Base-by-base conservation (phyloP, 2,329 filamentous ascomycete species). In the Decorospora gaudefroyi region DNA sequence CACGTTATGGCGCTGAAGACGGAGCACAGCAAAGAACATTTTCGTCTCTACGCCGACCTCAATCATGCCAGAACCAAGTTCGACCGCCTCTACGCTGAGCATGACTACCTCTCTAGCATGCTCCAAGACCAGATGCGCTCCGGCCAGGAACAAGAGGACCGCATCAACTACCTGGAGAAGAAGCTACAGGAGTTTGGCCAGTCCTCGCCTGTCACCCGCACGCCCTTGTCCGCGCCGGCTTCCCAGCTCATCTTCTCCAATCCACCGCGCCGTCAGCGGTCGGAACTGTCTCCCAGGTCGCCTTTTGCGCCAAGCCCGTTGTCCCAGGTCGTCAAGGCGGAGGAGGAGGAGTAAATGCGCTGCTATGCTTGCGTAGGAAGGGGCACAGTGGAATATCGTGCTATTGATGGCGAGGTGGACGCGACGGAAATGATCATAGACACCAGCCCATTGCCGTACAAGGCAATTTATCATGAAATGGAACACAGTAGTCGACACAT, bases 151-250 rank as follows among this genome's bases (percentile, higher is more conserved):
- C 61, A 57, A 28, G 57, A 61, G 15, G 47, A 50, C n/a, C 62
- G 59, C 13, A 64, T 70, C 33, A 32, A 42, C 3, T 65, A 68
- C 8, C 57, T 71, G 12, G 54, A 68, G 21, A 44, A 39, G 9
- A 65, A 54, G 46, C 37, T 68, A 1, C 47, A 55, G 23, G 65
- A 69, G 35, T 44, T 39, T 6, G 42, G 46, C 7, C 40, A 45
- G 8, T 17, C 13, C 6, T 41, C 39, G 10, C 38, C 27, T 4
- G 10, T 15, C 4, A 12, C 19, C n/a, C 27, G 16, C 4, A n/a
- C 31, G 12, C 53, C 53, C 1, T 49, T 49, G 25, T 56, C 47
- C 12, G 53, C 55, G 21, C 55, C 55, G 1, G 17, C 53, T n/a
- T 45, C 46, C 6, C 38, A 48, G 28, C 44, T 51, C 23, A 39